A percentile compares a stretch with the other conserved stretches of the same genome.
These are phyloP conservation scores for Corynespora cassiicola DNA, from an alignment of 2,329 filamentous ascomycete genomes.

Conservation along the genomic window DNA sequence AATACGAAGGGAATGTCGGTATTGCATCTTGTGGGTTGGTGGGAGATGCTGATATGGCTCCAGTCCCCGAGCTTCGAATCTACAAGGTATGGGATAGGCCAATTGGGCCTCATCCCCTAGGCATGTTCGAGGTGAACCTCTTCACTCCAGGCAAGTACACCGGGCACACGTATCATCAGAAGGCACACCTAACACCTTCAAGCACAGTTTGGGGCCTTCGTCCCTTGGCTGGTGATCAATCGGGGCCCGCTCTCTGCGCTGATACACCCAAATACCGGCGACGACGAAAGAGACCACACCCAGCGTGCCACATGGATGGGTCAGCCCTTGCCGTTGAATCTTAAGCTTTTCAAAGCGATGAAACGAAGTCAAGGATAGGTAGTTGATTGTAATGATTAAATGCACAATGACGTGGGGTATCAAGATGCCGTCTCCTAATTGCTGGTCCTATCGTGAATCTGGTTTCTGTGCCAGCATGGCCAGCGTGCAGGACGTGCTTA, in stretches of 20 bases:
- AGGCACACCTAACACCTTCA: slow-evolving; percentile 2
- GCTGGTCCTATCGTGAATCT: too few relatives aligned
- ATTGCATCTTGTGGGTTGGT: too few relatives aligned
- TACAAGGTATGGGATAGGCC: slow-evolving; percentile 80
- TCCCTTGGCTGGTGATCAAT: slow-evolving; percentile 84
- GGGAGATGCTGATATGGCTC: neutral
- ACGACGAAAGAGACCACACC: slow-evolving; percentile 67
- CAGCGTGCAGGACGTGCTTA: too few relatives aligned
- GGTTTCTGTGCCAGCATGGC: too few relatives aligned
- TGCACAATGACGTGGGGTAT: too few relatives aligned
- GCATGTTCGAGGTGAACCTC: slow-evolving; percentile 93
- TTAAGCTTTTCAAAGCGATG: slow-evolving; percentile 54
- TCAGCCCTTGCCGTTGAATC: slow-evolving; percentile 67
- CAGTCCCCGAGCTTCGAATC: slow-evolving; percentile 84
- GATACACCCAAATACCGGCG: slow-evolving; percentile 82
- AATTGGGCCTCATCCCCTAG: slow-evolving; percentile 80
- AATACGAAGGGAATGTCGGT: slow-evolving; percentile 78
- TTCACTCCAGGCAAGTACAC: slow-evolving; percentile 68
- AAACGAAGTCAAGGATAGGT: slow-evolving; percentile 4
- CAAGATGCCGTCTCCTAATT: too few relatives aligned
- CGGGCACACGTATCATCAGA: neutral
- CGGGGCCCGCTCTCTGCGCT: slow-evolving; percentile 80
- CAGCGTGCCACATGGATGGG: slow-evolving; percentile 78
- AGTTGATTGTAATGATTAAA: too few relatives aligned
- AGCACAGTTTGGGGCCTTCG: slow-evolving; percentile 86